phyloP scores from a whole-genome alignment of 2,329 filamentous ascomycete genomes.

The Claviceps sp. region DNA sequence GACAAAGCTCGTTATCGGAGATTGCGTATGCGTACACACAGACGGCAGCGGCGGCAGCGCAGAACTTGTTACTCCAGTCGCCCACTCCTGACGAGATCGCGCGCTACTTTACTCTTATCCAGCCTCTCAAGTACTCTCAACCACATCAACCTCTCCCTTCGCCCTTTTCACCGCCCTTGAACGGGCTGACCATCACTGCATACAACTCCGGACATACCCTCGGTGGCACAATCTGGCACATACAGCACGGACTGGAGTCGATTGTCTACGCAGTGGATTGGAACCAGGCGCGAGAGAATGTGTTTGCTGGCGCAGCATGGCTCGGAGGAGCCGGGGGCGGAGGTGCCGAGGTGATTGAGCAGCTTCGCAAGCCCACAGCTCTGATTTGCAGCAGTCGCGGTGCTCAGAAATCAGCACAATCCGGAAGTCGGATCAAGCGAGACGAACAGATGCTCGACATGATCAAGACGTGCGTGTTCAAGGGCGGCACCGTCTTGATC shows the following conservation, averaged over 20 bases:
- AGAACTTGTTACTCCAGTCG: conserved; percentile 49
- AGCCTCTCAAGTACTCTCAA: conserved; percentile 91
- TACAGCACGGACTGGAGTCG: conserved; percentile 90
- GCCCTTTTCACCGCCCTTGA: conserved; percentile 76
- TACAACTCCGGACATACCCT: conserved; percentile 95
- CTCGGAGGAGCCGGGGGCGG: conserved; percentile 68
- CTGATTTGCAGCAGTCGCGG: conserved; percentile 84
- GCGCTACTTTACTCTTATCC: conserved; percentile 79
- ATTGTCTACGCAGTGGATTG: conserved; percentile 97
- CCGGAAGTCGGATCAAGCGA: conserved; percentile 63
- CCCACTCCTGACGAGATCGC: conserved; percentile 83
- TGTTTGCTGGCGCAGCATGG: conserved; percentile 88
- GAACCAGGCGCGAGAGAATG: conserved; percentile 95
- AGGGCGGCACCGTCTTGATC: conserved; percentile 83
- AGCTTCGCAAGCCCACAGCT: conserved; percentile 83
- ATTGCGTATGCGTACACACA: conserved; percentile 40
- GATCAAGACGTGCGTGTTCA: conserved; percentile 62
- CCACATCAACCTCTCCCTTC: conserved; percentile 82
- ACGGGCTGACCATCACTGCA: conserved; percentile 86
- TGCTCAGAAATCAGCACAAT: conserved; percentile 54
- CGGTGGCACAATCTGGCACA: conserved; percentile 97
- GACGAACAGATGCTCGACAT: conserved; percentile 78
- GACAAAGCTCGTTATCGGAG: conserved; percentile 57
- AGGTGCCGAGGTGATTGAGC: conserved; percentile 84
- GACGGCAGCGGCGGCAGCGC: conserved; percentile 30